These are phyloP conservation scores for Teunomyces atbi DNA, from an alignment of 805 yeast genomes.

Conservation along the genomic window DNA sequence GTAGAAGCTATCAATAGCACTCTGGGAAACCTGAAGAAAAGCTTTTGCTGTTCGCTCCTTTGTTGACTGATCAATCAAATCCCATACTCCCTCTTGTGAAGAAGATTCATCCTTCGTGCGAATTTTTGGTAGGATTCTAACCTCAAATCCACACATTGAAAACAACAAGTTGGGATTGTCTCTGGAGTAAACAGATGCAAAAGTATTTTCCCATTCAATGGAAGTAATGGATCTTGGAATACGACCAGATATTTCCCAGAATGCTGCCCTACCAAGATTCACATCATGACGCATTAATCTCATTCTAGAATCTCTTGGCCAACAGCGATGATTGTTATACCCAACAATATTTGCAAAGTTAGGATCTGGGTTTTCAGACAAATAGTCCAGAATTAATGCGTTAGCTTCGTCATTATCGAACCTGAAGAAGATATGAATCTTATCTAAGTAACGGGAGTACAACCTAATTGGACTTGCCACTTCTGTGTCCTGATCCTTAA, in stretches of 20 bases:
- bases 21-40: slow-evolving; percentile 75
- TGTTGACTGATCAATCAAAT: slow-evolving; percentile 62
- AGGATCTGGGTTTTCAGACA: slow-evolving; percentile 89
- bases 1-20: slow-evolving; percentile 75
- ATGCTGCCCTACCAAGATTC: slow-evolving; percentile 84
- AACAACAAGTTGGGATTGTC: slow-evolving; percentile 88
- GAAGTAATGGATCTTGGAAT: slow-evolving; percentile 73
- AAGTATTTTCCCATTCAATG: slow-evolving; percentile 74
- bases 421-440: slow-evolving; percentile 73
- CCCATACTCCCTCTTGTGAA: slow-evolving; percentile 88
- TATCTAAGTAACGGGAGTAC: slow-evolving; percentile 82
- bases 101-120: slow-evolving; percentile 55
- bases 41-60: slow-evolving; percentile 91
- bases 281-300: slow-evolving; percentile 87
- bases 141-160: slow-evolving; percentile 94
- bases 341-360: slow-evolving; percentile 84
- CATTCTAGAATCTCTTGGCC: slow-evolving; percentile 96
- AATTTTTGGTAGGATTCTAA: slow-evolving; percentile 75
- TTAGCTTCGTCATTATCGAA: slow-evolving; percentile 72
- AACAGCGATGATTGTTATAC: slow-evolving; percentile 83
- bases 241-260: slow-evolving; percentile 84
- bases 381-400: slow-evolving; percentile 70
- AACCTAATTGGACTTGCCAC: slow-evolving; percentile 70
- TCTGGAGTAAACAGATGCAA: slow-evolving; percentile 84
- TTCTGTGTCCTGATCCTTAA: slow-evolving; percentile 57